Evolutionary conservation across 768 basidiomycete species (phyloP).

Genomic region (Suillus clintonianus): DNA sequence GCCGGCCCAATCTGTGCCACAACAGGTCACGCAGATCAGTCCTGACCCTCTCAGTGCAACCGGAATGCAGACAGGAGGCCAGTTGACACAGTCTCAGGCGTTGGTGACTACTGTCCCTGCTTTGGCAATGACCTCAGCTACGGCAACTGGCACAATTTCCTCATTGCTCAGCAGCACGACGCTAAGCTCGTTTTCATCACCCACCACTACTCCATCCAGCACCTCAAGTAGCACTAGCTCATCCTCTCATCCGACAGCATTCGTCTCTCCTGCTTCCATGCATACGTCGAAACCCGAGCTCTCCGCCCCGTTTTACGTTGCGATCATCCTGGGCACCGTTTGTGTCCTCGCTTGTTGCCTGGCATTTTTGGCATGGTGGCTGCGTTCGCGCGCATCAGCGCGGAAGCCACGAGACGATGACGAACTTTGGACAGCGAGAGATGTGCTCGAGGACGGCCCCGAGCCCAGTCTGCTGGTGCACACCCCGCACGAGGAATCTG

Average conservation of each 20-base stretch:
- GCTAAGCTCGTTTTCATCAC: neutral
- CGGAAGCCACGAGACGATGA: conserved; percentile 34
- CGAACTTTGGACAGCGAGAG: conserved; percentile 36
- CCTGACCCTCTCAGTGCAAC: neutral
- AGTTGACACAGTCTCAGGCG: neutral
- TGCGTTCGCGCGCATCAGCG: conserved; percentile 42
- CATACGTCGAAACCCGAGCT: conserved; percentile 19
- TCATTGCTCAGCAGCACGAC: conserved; percentile 3
- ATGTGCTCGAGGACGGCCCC: conserved; percentile 10
- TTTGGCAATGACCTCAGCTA: conserved; percentile 11
- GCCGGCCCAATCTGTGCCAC: neutral
- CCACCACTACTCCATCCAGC: neutral
- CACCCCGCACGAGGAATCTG: conserved; percentile 12
- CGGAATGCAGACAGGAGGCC: neutral
- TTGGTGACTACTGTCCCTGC: neutral
- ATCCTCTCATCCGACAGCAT: conserved; percentile 7
- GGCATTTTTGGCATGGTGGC: conserved; percentile 50
- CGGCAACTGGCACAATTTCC: conserved; percentile 4
- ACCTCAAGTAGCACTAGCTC: neutral
- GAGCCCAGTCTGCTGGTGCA: conserved; percentile 6
- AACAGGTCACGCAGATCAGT: neutral
- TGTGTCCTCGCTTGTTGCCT: conserved; percentile 45
- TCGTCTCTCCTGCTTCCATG: conserved; percentile 21
- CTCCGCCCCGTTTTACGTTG: conserved; percentile 49
- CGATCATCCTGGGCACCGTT: conserved; percentile 49